These are phyloP conservation scores for Naematelia encephala DNA, from an alignment of 768 basidiomycete genomes.

Conservation along the genomic window DNA sequence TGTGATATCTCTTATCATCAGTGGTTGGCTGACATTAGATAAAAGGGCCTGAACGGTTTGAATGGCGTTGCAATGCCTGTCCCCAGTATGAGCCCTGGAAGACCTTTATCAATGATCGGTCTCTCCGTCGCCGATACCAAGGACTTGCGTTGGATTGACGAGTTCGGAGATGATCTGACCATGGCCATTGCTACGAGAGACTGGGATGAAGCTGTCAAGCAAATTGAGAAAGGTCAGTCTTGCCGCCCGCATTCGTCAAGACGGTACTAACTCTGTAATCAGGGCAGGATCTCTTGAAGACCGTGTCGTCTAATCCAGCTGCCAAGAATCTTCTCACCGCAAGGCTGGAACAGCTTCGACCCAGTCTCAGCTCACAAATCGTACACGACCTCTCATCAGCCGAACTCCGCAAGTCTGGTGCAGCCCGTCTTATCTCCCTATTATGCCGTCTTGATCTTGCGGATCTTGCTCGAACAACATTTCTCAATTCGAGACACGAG, in stretches of 20 bases:
- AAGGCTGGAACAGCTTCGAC: slow-evolving; percentile 65
- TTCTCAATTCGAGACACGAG: slow-evolving; percentile 71
- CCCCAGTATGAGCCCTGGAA: slow-evolving; percentile 58
- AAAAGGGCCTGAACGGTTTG: background rate
- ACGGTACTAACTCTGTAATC: background rate
- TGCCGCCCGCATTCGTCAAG: background rate
- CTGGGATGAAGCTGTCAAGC: slow-evolving; percentile 79
- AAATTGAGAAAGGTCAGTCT: slow-evolving; percentile 73
- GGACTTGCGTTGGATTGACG: slow-evolving; percentile 80
- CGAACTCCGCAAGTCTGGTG: slow-evolving; percentile 70
- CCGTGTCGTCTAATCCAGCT: slow-evolving; percentile 23
- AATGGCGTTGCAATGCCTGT: background rate
- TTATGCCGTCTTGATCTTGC: slow-evolving; percentile 72
- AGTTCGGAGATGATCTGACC: slow-evolving; percentile 86
- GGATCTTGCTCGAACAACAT: slow-evolving; percentile 73
- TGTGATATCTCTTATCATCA: background rate
- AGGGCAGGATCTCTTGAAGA: slow-evolving; percentile 52
- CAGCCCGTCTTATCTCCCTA: slow-evolving; percentile 67
- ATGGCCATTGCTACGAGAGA: slow-evolving; percentile 84
- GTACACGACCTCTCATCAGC: slow-evolving; percentile 70
- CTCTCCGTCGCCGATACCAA: slow-evolving; percentile 58
- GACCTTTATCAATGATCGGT: slow-evolving; percentile 64
- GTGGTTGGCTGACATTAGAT: slow-evolving; percentile 6
- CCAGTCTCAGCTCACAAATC: slow-evolving; percentile 66
- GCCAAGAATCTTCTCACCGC: slow-evolving; percentile 51